Base-by-base conservation (phyloP, 129 eudicot species). In the Heracleum sosnowskyi region DNA sequence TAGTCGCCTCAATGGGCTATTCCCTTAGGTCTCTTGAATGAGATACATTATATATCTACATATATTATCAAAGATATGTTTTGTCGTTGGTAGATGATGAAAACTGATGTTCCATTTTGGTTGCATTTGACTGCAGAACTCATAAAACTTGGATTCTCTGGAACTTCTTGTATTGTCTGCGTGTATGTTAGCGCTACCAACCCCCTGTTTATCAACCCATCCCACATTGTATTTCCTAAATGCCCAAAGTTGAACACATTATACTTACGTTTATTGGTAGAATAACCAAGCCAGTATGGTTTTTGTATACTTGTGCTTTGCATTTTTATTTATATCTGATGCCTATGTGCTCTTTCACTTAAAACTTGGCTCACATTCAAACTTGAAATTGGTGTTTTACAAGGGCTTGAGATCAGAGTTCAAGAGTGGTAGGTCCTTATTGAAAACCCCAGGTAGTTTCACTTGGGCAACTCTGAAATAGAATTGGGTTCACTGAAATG, bases 1-100 rank as follows among this genome's bases (percentile, higher is more conserved):
- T 73, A 83, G 76, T 66, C 76, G 79, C 51, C 88, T 91, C 37
- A 83, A 81, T 51, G 75, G 73, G 39, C 83, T 83, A 75, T 64
- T 37, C 74, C 81, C 57, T 22, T 76, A 51, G 76, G 62, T 20
- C 68, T 75, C 49, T 29, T 1, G 40, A 74, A 73, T 55, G 31
- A 70, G 55, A 73, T 40, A n/a, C 6, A 18, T 42, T 26, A 16
- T 73, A 42, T 44, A 49, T 41, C 16, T 42, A 2, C 37, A 13
- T 28, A 73, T 73, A 12, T 15, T 42, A 41, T 73, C 13, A 28
- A 12, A 41, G 26, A 39, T 36, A 37, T 71, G 17, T 42, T 29
- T 28, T 5, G 69, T 29, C 16, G 29, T 37, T 72, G 51, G 44
- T 40, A 37, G 49, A 70, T 41, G 29, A 72, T 40, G 76, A 34